Evolutionary conservation across 2,329 filamentous ascomycete genomes (phyloP).

Genomic region (Exophiala phaeomuriformis): DNA sequence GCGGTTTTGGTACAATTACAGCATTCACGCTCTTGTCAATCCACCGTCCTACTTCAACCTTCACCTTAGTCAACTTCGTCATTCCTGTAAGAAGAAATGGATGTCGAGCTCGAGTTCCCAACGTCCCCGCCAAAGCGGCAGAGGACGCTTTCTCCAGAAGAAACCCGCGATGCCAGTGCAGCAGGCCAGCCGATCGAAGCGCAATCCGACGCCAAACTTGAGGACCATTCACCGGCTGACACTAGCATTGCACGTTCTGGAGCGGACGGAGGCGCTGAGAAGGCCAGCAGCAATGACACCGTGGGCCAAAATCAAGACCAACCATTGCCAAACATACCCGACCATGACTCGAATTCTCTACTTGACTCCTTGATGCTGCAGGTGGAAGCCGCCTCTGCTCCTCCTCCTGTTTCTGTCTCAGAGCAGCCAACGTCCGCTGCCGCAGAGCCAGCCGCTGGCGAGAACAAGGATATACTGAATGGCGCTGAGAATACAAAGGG

Average conservation of each 20-base stretch:
- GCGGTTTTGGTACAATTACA: background rate
- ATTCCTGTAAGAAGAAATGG: constrained; percentile 6
- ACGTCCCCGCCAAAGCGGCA: constrained; percentile 24
- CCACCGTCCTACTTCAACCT: background rate
- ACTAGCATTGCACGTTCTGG: no score
- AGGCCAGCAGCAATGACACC: background rate
- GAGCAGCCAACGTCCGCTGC: background rate
- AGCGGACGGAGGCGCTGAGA: no score
- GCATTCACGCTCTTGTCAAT: background rate
- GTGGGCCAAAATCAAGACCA: background rate
- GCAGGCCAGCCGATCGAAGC: background rate
- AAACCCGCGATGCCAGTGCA: background rate
- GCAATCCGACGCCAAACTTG: background rate
- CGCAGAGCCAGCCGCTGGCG: background rate
- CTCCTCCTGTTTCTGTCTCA: background rate
- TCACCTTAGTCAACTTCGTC: background rate
- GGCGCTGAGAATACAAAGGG: background rate
- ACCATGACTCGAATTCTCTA: constrained; percentile 14
- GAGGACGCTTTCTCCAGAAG: constrained; percentile 18
- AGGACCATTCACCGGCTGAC: no score
- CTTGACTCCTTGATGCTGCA: constrained; percentile 26
- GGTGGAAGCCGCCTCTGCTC: constrained; percentile 21
- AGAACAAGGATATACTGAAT: background rate
- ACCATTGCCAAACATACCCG: background rate
- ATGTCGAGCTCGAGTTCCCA: constrained; percentile 18